These are phyloP conservation scores for Aspergillus sclerotiicarbonarius DNA, from an alignment of 495 filamentous ascomycete genomes.

Conservation along the genomic window DNA sequence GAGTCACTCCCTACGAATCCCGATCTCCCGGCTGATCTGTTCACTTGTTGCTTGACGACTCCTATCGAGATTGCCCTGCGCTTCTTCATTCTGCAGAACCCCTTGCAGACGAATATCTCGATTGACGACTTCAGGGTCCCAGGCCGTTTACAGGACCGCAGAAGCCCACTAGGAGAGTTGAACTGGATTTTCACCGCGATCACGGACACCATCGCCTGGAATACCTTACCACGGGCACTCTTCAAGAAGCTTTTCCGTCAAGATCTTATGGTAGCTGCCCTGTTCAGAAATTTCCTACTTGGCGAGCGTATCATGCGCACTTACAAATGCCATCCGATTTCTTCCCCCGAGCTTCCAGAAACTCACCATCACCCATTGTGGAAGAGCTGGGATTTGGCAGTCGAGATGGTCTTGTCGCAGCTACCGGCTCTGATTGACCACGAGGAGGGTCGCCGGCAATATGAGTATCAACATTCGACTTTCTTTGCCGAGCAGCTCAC, in stretches of 20 bases:
- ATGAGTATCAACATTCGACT: slow-evolving; percentile 89
- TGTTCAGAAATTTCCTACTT: slow-evolving; percentile 94
- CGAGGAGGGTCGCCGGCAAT: slow-evolving; percentile 67
- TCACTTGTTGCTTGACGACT: slow-evolving; percentile 93
- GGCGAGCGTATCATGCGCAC: slow-evolving; percentile 93
- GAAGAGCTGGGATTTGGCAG: slow-evolving; percentile 96
- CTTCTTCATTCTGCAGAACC: slow-evolving; percentile 92
- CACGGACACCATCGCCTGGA: slow-evolving; percentile 99
- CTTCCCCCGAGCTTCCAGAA: slow-evolving; percentile 81
- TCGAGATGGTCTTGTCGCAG: slow-evolving; percentile 93
- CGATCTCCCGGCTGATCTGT: slow-evolving; percentile 88
- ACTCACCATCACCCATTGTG: slow-evolving; percentile 92
- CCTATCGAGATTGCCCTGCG: slow-evolving; percentile 95
- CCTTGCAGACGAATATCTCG: slow-evolving; percentile 69
- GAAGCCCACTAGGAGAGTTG: slow-evolving; percentile 91
- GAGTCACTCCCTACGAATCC: slow-evolving; percentile 98
- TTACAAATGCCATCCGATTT: slow-evolving; percentile 91
- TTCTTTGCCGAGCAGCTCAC: slow-evolving; percentile 98
- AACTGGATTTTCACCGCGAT: slow-evolving; percentile 99
- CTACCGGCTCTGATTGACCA: slow-evolving; percentile 78
- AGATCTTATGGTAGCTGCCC: slow-evolving; percentile 97
- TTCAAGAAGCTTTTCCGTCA: slow-evolving; percentile 98
- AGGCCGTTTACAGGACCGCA: slow-evolving; percentile 83
- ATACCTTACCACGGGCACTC: slow-evolving; percentile 77
- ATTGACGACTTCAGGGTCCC: slow-evolving; percentile 76